These are phyloP conservation scores for Meredithiella fracta DNA, from an alignment of 2,329 filamentous ascomycete genomes.

Conservation along the genomic window DNA sequence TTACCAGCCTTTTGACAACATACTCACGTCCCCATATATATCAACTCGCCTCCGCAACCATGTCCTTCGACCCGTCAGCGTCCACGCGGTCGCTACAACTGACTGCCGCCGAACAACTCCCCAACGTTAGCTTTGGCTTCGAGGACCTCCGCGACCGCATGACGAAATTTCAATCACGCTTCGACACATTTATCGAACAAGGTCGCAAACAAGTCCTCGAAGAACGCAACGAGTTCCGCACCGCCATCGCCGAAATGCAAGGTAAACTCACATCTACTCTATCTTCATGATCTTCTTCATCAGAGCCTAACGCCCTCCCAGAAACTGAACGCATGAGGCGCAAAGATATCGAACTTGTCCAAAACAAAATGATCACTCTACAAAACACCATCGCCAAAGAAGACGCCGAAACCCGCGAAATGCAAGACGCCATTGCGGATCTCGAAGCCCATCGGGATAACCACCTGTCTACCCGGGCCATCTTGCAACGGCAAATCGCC, in stretches of 20 bases:
- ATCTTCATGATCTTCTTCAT: not conserved
- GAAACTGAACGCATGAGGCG: slow-evolving; percentile 86
- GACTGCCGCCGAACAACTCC: slow-evolving; percentile 62
- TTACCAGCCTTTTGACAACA: not conserved
- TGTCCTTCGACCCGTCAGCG: slow-evolving; percentile 53
- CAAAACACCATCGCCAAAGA: slow-evolving; percentile 63
- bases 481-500: slow-evolving; percentile 43
- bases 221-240: slow-evolving; percentile 84
- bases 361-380: slow-evolving; percentile 53
- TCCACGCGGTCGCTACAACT: slow-evolving; percentile 45
- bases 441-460: slow-evolving; percentile 44
- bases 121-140: slow-evolving; percentile 87
- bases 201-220: slow-evolving; percentile 79
- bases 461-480: slow-evolving; percentile 40
- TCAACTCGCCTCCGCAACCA: slow-evolving; percentile 18
- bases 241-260: slow-evolving; percentile 77
- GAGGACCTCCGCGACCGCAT: slow-evolving; percentile 91
- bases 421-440: slow-evolving; percentile 44
- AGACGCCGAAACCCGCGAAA: slow-evolving; percentile 59
- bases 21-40: not conserved
- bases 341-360: slow-evolving; percentile 69
- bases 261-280: slow-evolving; percentile 34
- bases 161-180: slow-evolving; percentile 76
- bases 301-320: slow-evolving; percentile 21
- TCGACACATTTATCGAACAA: slow-evolving; percentile 87